phyloP scores from a whole-genome alignment of 1,284 basidiomycete genomes.

The Agaricales sp. region DNA sequence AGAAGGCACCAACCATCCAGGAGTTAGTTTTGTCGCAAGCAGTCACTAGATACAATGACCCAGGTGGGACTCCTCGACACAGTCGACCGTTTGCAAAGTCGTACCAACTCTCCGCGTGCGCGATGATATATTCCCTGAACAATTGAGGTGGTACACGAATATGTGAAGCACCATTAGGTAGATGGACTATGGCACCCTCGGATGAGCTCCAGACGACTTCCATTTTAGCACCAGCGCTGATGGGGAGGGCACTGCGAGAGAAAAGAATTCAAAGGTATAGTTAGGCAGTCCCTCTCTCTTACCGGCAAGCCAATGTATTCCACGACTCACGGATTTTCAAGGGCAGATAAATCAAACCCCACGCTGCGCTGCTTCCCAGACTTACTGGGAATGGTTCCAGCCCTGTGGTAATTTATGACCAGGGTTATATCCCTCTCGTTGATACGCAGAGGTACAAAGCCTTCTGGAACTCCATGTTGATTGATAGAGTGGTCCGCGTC shows the following conservation, averaged over 20 bases:
- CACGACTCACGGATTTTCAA: not conserved
- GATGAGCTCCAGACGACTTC: not conserved
- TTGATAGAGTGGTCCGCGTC: not conserved
- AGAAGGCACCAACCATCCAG: conserved; percentile 15
- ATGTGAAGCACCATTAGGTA: not conserved
- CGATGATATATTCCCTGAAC: conserved; percentile 11
- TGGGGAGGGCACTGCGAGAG: not conserved
- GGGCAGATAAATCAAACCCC: not conserved
- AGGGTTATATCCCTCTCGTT: not conserved
- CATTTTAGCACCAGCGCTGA: not conserved
- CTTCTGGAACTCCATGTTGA: not conserved
- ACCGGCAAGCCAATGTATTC: too few species aligned
- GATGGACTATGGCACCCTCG: not conserved
- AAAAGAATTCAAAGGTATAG: too few species aligned
- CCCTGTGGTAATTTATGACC: not conserved
- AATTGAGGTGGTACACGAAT: not conserved
- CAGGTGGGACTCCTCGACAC: conserved; percentile 12
- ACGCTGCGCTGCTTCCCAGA: not conserved
- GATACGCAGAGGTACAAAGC: not conserved
- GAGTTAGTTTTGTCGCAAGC: conserved; percentile 15
- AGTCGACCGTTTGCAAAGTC: conserved; percentile 10
- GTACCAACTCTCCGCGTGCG: conserved; percentile 15
- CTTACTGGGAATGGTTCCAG: not conserved
- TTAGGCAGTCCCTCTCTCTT: too few species aligned
- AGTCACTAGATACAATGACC: conserved; percentile 16